Evolutionary conservation across 2,329 filamentous ascomycete genomes (phyloP).

Genomic region (Colletotrichum chrysophilum): DNA sequence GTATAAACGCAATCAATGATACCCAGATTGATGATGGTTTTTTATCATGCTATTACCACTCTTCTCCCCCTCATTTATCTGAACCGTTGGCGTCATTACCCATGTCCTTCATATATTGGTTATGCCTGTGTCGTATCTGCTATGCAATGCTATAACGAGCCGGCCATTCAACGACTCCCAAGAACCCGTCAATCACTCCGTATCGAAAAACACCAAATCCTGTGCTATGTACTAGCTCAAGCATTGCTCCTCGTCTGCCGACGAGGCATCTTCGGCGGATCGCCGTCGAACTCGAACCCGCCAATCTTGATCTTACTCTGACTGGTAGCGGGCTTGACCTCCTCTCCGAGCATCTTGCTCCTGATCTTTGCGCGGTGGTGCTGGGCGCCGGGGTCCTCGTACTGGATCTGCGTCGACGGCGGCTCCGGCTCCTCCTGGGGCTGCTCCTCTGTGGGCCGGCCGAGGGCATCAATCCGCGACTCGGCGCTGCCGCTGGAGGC

Average conservation of each 20-base stretch:
- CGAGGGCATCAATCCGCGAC: conserved; percentile 24
- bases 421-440: conserved; percentile 29
- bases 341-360: conserved; percentile 42
- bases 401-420: conserved; percentile 58
- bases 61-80: not conserved
- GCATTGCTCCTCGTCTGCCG: conserved; percentile 10
- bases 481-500: conserved; percentile 53
- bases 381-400: conserved; percentile 55
- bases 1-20: conserved; percentile 5
- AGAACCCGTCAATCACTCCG: not conserved
- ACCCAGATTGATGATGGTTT: conserved; percentile 4
- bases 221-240: not conserved
- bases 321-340: not conserved
- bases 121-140: not conserved
- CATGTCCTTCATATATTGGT: not conserved
- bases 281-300: conserved; percentile 11
- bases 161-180: not conserved
- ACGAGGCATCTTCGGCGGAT: not conserved
- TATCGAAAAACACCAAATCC: not conserved
- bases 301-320: conserved; percentile 10
- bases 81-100: not conserved
- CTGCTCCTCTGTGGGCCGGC: not conserved
- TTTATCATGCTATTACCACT: not conserved
- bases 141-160: conserved; percentile 5
- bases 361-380: conserved; percentile 48